Conservation (phyloP, 73 alveolate genomes). For the Breviolum minutum region DNA sequence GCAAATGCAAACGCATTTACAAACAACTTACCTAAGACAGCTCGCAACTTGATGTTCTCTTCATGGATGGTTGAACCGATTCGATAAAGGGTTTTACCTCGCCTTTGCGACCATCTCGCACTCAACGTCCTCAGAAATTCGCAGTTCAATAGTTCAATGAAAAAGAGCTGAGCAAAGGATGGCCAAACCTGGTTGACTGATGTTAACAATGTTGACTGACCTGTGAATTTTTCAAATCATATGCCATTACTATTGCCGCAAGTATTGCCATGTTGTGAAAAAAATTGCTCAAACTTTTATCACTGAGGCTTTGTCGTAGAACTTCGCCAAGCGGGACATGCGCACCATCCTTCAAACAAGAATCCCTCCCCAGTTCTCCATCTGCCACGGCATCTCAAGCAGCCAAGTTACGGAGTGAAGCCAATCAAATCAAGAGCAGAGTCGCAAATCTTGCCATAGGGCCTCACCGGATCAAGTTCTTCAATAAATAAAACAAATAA, state of each 20-base stretch:
- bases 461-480: not conserved
- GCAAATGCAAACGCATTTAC: too few species aligned
- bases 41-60: not conserved
- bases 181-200: too few species aligned
- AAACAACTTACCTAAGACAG: too few species aligned
- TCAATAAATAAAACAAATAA: not conserved
- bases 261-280: too few species aligned
- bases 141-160: too few species aligned
- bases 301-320: slow-evolving; percentile 36
- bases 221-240: too few species aligned
- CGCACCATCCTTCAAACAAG: slow-evolving; percentile 76
- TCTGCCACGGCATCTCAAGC: not conserved
- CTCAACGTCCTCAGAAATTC: slow-evolving; percentile 39
- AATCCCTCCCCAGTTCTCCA: not conserved
- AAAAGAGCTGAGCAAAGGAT: too few species aligned
- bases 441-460: slow-evolving; percentile 77
- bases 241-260: too few species aligned
- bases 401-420: slow-evolving; percentile 67
- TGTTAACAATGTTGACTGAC: too few species aligned
- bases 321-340: slow-evolving; percentile 82
- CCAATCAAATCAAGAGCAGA: slow-evolving; percentile 92
- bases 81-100: not conserved
- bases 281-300: too few species aligned
- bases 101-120: slow-evolving; percentile 75
- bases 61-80: not conserved